Conservation (phyloP, 1,284 basidiomycete genomes). For the Ganoderma lucidum region DNA sequence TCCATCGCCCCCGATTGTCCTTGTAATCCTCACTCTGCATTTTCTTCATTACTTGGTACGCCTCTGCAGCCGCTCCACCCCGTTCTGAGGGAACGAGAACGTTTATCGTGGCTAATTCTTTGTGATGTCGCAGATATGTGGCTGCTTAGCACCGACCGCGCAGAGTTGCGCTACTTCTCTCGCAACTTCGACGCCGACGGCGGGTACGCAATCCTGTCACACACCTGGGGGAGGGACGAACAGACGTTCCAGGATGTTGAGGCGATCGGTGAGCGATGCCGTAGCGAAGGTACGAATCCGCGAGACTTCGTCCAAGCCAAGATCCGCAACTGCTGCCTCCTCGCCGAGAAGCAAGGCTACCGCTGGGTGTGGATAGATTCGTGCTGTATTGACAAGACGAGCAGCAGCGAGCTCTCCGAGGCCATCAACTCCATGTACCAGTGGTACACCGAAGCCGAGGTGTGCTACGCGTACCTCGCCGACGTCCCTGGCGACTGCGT, state of each 20-base stretch:
- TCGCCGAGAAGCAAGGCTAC: not conserved
- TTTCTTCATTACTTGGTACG: not conserved
- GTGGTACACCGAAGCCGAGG: not conserved
- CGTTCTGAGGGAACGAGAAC: not conserved
- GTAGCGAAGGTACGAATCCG: not conserved
- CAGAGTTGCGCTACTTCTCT: not conserved
- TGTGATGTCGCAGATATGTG: not conserved
- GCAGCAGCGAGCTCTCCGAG: not conserved
- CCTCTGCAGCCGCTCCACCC: not conserved
- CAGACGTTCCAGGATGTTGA: not conserved
- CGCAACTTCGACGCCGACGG: not conserved
- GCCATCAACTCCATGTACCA: slow-evolving; percentile 2
- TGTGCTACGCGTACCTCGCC: not conserved
- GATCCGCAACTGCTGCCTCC: not conserved
- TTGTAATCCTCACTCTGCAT: not conserved
- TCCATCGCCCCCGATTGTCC: no score
- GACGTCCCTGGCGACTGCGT: not conserved
- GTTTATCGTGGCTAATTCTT: not conserved
- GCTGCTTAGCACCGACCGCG: not conserved
- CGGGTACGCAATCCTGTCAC: not conserved
- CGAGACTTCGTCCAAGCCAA: not conserved
- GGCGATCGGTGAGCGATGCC: not conserved
- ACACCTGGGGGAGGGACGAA: not conserved
- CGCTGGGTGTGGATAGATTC: not conserved
- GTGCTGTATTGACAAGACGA: not conserved